A percentile compares a stretch with the other conserved stretches of the same genome.
Evolutionary conservation across 2,329 filamentous ascomycete genomes (phyloP).

Genomic region (Aspergillus fumigatus): DNA sequence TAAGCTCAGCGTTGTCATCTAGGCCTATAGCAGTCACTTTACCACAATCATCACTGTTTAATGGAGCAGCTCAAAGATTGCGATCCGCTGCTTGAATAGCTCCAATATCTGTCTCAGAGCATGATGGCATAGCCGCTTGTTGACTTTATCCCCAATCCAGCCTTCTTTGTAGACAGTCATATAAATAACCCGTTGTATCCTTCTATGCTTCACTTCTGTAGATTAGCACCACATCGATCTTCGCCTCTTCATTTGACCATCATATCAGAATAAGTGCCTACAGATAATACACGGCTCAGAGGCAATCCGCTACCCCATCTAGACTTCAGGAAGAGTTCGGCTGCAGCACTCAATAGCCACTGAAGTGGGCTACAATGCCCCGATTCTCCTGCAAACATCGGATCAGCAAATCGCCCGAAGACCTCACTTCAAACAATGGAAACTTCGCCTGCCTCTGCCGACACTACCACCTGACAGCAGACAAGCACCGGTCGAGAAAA

Average conservation of each 20-base stretch:
- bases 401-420: not conserved
- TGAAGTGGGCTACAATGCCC: not conserved
- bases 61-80: not conserved
- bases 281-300: not conserved
- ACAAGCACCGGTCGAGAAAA: not conserved
- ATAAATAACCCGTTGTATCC: not conserved
- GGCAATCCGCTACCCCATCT: not conserved
- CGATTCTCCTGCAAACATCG: not conserved
- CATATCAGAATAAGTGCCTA: not conserved
- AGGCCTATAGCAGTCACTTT: not conserved
- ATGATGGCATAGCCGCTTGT: not conserved
- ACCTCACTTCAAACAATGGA: not conserved
- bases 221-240: not conserved
- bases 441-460: not conserved
- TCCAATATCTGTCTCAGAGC: not conserved
- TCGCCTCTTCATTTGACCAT: not conserved
- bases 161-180: not conserved
- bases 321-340: not conserved
- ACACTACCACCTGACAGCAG: not conserved
- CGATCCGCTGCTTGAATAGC: not conserved
- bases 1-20: not conserved
- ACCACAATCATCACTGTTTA: not conserved
- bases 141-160: not conserved
- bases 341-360: not conserved
- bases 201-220: not conserved